Percentiles rank a stretch among this genome's conserved stretches.
phyloP scores from a whole-genome alignment of 768 basidiomycete genomes.

The Rhizopogon rudus region DNA sequence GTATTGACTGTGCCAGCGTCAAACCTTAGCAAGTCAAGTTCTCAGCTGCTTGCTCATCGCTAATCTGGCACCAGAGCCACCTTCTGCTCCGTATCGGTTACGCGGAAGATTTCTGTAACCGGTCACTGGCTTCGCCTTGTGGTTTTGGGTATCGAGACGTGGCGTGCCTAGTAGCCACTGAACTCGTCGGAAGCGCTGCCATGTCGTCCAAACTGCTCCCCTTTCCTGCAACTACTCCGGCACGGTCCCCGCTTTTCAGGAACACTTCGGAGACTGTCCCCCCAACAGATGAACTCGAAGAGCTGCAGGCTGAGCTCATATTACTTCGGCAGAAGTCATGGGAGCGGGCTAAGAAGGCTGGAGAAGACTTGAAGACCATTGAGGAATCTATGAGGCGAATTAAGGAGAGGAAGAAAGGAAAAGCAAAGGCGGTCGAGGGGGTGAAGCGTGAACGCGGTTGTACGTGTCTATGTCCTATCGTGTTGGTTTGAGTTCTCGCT shows the following conservation, averaged over 20 bases:
- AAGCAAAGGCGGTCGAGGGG: constrained; percentile 65
- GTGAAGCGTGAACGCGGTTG: constrained; percentile 72
- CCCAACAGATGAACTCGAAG: constrained; percentile 65
- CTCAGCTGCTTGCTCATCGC: constrained; percentile 15
- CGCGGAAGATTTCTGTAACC: constrained; percentile 9
- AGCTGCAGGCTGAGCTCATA: constrained; percentile 57
- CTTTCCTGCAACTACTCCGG: constrained; percentile 42
- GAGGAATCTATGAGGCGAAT: constrained; percentile 73
- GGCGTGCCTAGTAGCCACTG: constrained; percentile 8
- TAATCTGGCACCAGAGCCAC: constrained; percentile 11
- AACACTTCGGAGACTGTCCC: constrained; percentile 63
- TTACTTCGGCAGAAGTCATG: constrained; percentile 47
- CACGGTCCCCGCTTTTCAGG: constrained; percentile 60
- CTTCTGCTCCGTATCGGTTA: constrained; percentile 11
- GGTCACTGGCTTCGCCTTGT: constrained; percentile 7
- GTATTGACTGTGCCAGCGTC: constrained; percentile 22
- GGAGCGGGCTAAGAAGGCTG: constrained; percentile 69
- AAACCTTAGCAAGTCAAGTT: constrained; percentile 19
- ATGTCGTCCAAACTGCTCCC: constrained; percentile 62
- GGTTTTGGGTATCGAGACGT: constrained; percentile 8
- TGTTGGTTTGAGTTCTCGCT: constrained; percentile 7
- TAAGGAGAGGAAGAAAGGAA: constrained; percentile 73
- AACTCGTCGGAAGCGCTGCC: constrained; percentile 19
- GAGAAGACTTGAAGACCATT: constrained; percentile 67
- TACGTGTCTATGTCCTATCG: constrained; percentile 39